Evolutionary conservation across 495 filamentous ascomycete species (phyloP).

Genomic region (Neurospora sp.): DNA sequence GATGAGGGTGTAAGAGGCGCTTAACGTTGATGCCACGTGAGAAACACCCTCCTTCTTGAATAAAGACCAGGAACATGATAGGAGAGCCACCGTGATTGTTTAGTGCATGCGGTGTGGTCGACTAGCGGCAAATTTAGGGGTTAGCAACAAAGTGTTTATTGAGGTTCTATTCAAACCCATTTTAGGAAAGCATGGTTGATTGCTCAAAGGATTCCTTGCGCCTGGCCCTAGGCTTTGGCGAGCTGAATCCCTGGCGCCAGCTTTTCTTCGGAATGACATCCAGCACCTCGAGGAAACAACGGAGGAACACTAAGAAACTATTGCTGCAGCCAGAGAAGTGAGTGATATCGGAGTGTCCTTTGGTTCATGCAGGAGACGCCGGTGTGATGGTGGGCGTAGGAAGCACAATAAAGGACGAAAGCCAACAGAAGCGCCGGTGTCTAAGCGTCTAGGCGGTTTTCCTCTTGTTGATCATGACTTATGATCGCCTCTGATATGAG

Average conservation of each 20-base stretch:
- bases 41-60: background rate
- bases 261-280: background rate
- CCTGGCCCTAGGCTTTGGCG: background rate
- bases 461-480: background rate
- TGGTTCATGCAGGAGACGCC: background rate
- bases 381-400: background rate
- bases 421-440: background rate
- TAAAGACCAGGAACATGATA: background rate
- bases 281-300: background rate
- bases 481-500: background rate
- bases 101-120: background rate
- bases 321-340: background rate
- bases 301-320: background rate
- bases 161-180: conserved; percentile 28
- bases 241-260: background rate
- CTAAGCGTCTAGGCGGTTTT: background rate
- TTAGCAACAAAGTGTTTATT: conserved; percentile 9
- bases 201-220: background rate
- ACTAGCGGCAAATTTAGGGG: background rate
- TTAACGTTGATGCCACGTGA: background rate
- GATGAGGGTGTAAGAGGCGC: background rate
- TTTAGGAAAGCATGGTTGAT: conserved; percentile 12
- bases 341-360: background rate
- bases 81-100: background rate
- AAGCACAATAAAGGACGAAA: background rate